Evolutionary conservation across 2,329 filamentous ascomycete genomes (phyloP).

Genomic region (Bipolaris sorokiniana): DNA sequence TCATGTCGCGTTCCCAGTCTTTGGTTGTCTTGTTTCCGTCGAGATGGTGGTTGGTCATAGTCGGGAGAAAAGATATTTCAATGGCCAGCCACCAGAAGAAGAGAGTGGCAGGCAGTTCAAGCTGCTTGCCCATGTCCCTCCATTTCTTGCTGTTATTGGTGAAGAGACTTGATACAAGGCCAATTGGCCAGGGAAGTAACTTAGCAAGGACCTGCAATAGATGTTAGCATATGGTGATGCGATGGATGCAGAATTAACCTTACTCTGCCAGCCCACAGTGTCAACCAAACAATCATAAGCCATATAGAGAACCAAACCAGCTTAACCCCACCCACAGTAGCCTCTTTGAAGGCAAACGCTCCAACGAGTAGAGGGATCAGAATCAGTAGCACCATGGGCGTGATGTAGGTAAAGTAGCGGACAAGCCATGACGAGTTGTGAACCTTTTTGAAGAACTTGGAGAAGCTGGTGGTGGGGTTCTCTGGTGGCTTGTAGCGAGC

Average conservation of each 20-base stretch:
- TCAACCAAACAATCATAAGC: conserved; percentile 92
- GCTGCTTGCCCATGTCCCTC: conserved; percentile 82
- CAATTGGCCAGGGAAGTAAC: conserved; percentile 66
- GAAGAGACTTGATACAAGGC: conserved; percentile 72
- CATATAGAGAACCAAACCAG: conserved; percentile 94
- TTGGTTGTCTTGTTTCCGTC: conserved; percentile 60
- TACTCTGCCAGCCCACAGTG: conserved; percentile 77
- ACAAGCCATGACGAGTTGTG: conserved; percentile 70
- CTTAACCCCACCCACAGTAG: conserved; percentile 74
- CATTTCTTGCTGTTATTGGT: conserved; percentile 93
- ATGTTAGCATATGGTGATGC: conserved; percentile 12
- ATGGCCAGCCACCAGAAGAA: conserved; percentile 94
- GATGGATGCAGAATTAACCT: conserved; percentile 20
- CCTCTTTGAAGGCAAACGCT: conserved; percentile 62
- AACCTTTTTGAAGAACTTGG: conserved; percentile 68
- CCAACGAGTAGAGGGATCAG: conserved; percentile 73
- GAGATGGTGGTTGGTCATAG: conserved; percentile 70
- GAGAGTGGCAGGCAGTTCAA: conserved; percentile 83
- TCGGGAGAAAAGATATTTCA: conserved; percentile 83
- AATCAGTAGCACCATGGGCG: conserved; percentile 67
- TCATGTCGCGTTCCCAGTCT: conserved; percentile 76
- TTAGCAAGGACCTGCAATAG: conserved; percentile 64
- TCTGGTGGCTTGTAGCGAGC: conserved; percentile 69
- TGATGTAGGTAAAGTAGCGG: conserved; percentile 74
- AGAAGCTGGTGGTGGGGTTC: conserved; percentile 66